A percentile compares a stretch with the other conserved stretches of the same genome.
phyloP scores from a whole-genome alignment of 495 filamentous ascomycete genomes.

The Aspergillus steynii region DNA sequence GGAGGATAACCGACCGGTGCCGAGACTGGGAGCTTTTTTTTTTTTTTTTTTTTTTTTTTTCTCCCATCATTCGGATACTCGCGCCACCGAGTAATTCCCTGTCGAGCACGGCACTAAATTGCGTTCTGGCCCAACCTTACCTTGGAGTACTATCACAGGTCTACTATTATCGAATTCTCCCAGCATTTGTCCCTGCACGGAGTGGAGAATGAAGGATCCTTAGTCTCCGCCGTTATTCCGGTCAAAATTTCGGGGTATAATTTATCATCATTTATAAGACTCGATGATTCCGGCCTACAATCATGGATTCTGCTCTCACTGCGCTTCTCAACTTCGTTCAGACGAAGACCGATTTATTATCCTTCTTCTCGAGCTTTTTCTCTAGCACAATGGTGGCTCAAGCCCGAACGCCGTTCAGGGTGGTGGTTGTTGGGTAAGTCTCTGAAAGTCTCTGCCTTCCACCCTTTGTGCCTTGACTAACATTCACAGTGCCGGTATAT shows the following conservation, averaged over 20 bases:
- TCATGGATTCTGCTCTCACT: not conserved
- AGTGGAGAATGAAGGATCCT: slow-evolving; percentile 6
- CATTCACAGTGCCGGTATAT: slow-evolving; percentile 37
- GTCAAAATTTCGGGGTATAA: not conserved
- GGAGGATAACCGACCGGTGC: slow-evolving; percentile 9
- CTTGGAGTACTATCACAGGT: not conserved
- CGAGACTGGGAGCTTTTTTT: not conserved
- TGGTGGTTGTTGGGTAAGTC: slow-evolving; percentile 17
- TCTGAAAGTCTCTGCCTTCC: not conserved
- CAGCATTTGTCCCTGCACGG: not conserved
- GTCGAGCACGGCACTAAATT: not conserved
- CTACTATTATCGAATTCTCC: not conserved
- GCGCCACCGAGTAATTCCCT: not conserved
- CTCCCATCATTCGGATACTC: not conserved
- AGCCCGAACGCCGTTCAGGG: slow-evolving; percentile 7
- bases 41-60: not conserved
- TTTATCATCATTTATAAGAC: not conserved
- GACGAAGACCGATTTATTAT: not conserved
- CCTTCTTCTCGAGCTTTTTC: not conserved
- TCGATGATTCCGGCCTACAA: not conserved
- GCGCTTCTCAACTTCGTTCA: not conserved
- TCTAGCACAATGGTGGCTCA: slow-evolving; percentile 3
- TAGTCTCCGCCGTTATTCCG: slow-evolving; percentile 11
- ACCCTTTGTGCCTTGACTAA: not conserved
- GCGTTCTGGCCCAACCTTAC: not conserved